Evolutionary conservation across 148 eudicot genomes (phyloP), one percentile per base, ranked within the genome.

Genomic region (Linanthus parryae): DNA sequence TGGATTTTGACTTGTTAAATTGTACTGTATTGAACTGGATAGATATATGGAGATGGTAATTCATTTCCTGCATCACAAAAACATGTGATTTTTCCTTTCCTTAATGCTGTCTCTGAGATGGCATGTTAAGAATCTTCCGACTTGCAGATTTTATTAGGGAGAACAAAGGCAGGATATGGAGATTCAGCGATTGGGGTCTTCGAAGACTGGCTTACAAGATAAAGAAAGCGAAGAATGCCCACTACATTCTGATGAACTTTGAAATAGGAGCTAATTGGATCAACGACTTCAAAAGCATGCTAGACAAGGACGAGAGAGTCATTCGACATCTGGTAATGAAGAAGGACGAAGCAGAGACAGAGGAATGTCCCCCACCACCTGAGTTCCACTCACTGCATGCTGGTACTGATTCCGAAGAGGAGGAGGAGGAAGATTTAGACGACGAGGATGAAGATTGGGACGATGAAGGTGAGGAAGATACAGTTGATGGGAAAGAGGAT

Each of bases 101-200:
- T n/a, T n/a, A n/a, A n/a, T n/a, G n/a, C n/a, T n/a, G n/a, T n/a
- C n/a, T n/a, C n/a, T n/a, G n/a, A n/a, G n/a, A n/a, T n/a, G n/a
- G n/a, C n/a, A n/a, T n/a, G n/a, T n/a, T n/a, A n/a, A n/a, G n/a
- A n/a, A n/a, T n/a, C n/a, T n/a, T n/a, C n/a, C n/a, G n/a, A 18
- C 43, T 44, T 58, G 57, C 73, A 91, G 98, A 79, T 6, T 91
- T 81, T 42, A 48, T 91, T 48, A 70, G 49, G 68, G 94, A 87
- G 82, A 91, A 91, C 67, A 79, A 91, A 56, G 98, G 98, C 16
- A 79, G 59, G 68, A 53, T 91, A 31, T 84, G 94, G 94, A 81
- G 98, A 80, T 91, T 91, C 63, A 87, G 90, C 60, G 98, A 91
- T 33, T 91, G 98, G 98, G 98, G 98, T 18, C 70, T 84, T 64